Percentiles rank a stretch among this genome's conserved stretches.
phyloP scores from a whole-genome alignment of 345 rosid species.

The Acer campestre region DNA sequence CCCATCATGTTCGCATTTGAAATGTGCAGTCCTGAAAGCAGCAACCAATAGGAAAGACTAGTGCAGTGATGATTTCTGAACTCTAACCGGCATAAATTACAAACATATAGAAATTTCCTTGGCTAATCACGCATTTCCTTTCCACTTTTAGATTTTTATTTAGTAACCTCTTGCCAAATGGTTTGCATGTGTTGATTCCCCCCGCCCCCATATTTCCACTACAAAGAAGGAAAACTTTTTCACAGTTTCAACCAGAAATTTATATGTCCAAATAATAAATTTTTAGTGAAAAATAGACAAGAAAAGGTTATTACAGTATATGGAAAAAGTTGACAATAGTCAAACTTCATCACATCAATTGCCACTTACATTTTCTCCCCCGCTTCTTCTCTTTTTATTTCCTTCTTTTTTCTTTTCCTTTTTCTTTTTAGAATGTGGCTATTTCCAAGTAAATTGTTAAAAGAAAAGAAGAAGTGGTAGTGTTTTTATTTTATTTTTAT shows the following conservation, averaged over 20 bases:
- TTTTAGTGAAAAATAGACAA: not conserved
- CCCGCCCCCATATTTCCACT: not conserved
- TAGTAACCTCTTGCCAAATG: not conserved
- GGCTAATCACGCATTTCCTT: not conserved
- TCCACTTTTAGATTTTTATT: not conserved
- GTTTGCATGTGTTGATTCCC: not conserved
- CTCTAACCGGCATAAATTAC: conserved; percentile 1
- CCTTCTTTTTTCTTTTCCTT: not conserved
- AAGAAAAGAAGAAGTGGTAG: not conserved
- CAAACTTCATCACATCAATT: not conserved
- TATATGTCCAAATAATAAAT: not conserved
- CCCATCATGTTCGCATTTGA: not conserved
- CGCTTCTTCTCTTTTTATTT: not conserved
- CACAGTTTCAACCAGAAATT: not conserved
- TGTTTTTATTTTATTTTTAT: not conserved
- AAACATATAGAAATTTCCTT: not conserved
- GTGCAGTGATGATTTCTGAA: not conserved
- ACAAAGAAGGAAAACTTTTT: not conserved
- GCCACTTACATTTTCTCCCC: not conserved
- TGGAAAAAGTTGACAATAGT: not conserved
- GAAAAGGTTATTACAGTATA: not conserved
- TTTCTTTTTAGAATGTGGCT: not conserved
- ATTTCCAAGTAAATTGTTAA: not conserved
- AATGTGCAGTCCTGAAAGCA: not conserved
- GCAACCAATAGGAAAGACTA: not conserved